Conservation (phyloP, 331 rosid species). For the Phaseolus coccineus region DNA sequence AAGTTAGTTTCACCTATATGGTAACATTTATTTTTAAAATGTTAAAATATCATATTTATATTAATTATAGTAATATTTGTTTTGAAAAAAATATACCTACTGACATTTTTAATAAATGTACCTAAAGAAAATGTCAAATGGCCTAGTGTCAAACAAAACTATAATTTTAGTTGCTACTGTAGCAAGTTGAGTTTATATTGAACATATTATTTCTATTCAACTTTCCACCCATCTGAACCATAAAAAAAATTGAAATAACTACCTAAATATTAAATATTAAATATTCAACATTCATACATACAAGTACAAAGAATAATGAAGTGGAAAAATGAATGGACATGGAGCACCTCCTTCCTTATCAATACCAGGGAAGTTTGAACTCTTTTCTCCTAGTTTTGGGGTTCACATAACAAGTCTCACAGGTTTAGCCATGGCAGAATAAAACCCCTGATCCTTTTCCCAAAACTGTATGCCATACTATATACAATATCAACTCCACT, state of each 20-base stretch:
- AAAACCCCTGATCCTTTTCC: not conserved
- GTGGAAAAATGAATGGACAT: not conserved
- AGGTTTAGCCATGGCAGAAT: not conserved
- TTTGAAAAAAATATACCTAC: no score
- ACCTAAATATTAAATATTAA: not conserved
- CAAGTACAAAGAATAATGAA: not conserved
- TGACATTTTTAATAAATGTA: no score
- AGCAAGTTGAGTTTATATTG: not conserved
- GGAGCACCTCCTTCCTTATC: not conserved
- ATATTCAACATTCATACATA: not conserved
- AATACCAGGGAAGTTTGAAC: not conserved
- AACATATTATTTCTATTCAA: not conserved
- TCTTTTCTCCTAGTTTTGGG: not conserved
- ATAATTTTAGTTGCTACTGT: no score
- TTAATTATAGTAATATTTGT: no score
- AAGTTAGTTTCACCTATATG: no score
- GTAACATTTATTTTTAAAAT: no score
- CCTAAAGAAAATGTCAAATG: no score
- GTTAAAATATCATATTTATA: no score
- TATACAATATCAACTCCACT: slow-evolving; percentile 11
- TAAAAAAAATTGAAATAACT: not conserved
- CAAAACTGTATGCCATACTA: not conserved
- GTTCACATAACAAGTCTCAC: not conserved
- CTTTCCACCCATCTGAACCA: not conserved
- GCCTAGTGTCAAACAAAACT: no score